Evolutionary conservation across 1,284 basidiomycete species (phyloP), one percentile per base, ranked within the genome.

Genomic region (Papiliotrema fonsecae): DNA sequence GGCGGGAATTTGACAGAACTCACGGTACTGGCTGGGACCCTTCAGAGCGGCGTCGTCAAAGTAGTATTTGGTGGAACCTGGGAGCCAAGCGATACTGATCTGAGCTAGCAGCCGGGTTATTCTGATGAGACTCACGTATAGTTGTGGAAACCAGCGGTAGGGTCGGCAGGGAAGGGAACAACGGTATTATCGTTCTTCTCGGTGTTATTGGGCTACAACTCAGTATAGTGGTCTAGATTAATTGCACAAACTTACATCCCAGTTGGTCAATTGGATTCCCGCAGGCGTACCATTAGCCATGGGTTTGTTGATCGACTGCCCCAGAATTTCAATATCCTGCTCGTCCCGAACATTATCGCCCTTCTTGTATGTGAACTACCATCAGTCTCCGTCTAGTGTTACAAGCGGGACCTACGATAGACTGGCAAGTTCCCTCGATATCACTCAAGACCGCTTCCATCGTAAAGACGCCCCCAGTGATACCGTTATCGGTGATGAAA

Each of bases 271-370:
- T 35, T 55, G 41, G 14, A 57, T 47, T 27, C 56, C 56, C 2
- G 38, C 26, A 39, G 50, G 45, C 28, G 50, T 38, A 11, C 44
- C 49, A 35, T 47, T 45, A 4, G 34, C 40, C n/a, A 22, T 37
- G 4, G 37, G 19, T 21, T 44, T 26, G 10, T 47, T 42, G 25
- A 56, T 34, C 11, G 43, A 44, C 2, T 31, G 11, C 11, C 47
- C 50, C 4, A 57, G 39, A 6, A 57, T 36, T 31, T 57, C 56
- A 31, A 57, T 55, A 34, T 57, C 55, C 36, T 57, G 55, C 45
- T 57, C 55, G 31, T 57, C 55, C 1, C 52, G 32, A 2, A 24
- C 41, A 2, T 26, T 44, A 7, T 36, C 40, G 5, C 39, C 48
- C n/a, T 38, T 26, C 21, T 48, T 27, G 40, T 54, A 54, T 9